These are phyloP conservation scores for Trichoderma breve DNA, from an alignment of 2,329 filamentous ascomycete genomes.

Conservation along the genomic window DNA sequence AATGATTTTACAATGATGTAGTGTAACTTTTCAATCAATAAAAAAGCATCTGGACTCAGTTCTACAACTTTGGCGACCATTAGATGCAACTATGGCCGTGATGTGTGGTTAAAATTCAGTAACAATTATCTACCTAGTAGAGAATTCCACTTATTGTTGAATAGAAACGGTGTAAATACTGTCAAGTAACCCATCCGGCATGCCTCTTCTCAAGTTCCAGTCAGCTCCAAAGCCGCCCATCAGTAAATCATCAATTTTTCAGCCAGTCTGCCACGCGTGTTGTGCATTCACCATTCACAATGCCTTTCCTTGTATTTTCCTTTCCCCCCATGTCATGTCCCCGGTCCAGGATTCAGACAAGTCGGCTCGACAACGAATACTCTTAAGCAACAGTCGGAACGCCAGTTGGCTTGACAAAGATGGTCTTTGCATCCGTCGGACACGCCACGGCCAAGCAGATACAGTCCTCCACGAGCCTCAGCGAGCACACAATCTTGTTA, in stretches of 20 bases:
- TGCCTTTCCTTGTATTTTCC: not conserved
- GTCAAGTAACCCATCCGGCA: not conserved
- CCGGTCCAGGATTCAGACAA: not conserved
- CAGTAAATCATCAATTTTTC: not conserved
- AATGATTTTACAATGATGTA: not conserved
- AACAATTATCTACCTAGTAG: not conserved
- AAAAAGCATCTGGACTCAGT: not conserved
- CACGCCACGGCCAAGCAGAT: slow-evolving; percentile 26
- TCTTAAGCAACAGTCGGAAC: not conserved
- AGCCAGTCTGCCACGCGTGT: not conserved
- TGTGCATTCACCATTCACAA: not conserved
- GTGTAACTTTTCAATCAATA: not conserved
- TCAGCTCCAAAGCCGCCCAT: not conserved
- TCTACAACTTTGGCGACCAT: not conserved
- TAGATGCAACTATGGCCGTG: not conserved
- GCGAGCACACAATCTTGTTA: slow-evolving; percentile 21
- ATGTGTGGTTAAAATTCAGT: not conserved
- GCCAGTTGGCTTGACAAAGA: not conserved
- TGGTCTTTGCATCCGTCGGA: slow-evolving; percentile 25
- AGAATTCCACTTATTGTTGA: not conserved
- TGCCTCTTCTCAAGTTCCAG: not conserved
- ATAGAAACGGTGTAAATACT: not conserved
- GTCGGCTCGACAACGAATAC: not conserved
- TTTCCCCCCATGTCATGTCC: not conserved
- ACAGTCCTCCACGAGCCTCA: slow-evolving; percentile 17